Evolutionary conservation across 176 grass and related monocot species (phyloP), one percentile per base, ranked within the genome.

Genomic region (Alloteropsis semialata): DNA sequence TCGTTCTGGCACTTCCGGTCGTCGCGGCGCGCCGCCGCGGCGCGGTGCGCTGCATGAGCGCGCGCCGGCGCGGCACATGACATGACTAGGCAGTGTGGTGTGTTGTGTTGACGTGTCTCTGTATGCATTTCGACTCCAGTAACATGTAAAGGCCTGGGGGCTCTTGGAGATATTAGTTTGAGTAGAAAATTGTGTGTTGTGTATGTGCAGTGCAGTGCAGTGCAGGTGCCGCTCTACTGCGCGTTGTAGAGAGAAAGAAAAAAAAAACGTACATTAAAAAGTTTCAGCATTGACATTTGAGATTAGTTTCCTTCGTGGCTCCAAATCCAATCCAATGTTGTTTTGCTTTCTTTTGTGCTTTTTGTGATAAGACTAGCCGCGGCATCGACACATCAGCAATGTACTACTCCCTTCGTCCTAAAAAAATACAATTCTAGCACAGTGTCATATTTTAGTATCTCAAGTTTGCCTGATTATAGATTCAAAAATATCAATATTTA

Each of bases 1-100:
- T 80, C 89, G 38, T 77, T 76, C 7, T 83, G 83, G 82, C 76
- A 84, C 28, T 37, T 72, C 67, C 29, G 71, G 9, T 72, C 48
- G 8, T 58, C 87, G 53, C 62, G 21, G 53, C 65, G 38, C 12
- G 27, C 37, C 16, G 74, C 14, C 6, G 27, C 73, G 45, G 73
- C 42, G 2, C 19, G 44, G 5, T 79, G 83, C 69, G 60, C 69
- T 19, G 3, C 78, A 14, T 30, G 37, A 16, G 72, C 78, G 19
- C 63, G 11, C 2, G 16, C 5, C 78, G 14, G 11, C 58, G 18
- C 33, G 28, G 36, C 48, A 42, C 5, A 15, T 44, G n/a, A 13
- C 14, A 78, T 72, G 49, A 25, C 25, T 15, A 14, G 56, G 33
- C 19, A 14, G 3, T 48, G 61, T n/a, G 9, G 51, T 55, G 51